Base-by-base conservation (phyloP, 73 alveolate genomes). In the Paramecium octaurelia region DNA sequence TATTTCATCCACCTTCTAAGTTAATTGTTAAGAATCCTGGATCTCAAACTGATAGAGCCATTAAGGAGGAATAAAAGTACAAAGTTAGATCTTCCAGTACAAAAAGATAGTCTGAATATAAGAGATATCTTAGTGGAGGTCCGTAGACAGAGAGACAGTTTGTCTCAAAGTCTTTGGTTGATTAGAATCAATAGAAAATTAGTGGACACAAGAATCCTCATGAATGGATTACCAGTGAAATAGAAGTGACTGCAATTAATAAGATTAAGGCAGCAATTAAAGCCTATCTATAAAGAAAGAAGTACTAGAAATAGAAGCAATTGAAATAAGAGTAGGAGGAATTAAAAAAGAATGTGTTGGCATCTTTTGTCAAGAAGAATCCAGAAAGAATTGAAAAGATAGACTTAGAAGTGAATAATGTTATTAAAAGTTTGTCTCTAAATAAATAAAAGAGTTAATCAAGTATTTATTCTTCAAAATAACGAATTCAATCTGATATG, bases 1-100 rank as follows among this genome's bases (percentile, higher is more conserved):
- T 80, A 16, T 80, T 80, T 80, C 91, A 80, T 80, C 91, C 91
- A 1, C 70, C 91, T 44, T 80, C 91, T 9, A 80, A 80, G 46
- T 29, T 80, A 8, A 42, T 80, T 9, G 43, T 80, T 20, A 27
- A 18, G 9, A 21, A 42, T 21, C 24, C 48, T 44, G 88, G 60
- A 20, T 38, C 88, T 75, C 3, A 75, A 20, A 75, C 88, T 21
- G 75, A 80, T 0, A 80, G 57, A 23, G 43, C 75, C 6, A 18
- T 20, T 10, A 48, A 80, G 12, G 91, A 80, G 14, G 91, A 80
- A 44, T 10, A 80, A 43, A 42, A 43, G 12, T 80, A 80, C 27
- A 40, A 35, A 43, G 43, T 80, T 23, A 27, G 91, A 48, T 44
- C 75, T 3, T 31, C 27, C 20, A 80, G 91, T 48, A 80, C 70